Evolutionary conservation across 108 stramenopile species (phyloP).

Genomic region (Nitzschia putrida): DNA sequence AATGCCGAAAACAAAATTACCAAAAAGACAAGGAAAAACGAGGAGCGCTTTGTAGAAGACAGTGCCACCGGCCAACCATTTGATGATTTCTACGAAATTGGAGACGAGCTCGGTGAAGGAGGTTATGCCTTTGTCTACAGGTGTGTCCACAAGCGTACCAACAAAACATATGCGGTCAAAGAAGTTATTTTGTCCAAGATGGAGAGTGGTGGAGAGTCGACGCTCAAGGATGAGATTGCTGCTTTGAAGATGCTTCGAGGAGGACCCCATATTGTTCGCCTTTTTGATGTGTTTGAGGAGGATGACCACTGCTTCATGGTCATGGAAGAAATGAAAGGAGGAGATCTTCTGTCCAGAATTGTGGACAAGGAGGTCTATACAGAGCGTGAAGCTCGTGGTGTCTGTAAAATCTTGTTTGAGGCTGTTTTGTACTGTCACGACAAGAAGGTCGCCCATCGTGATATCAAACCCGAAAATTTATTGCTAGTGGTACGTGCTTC

Average conservation of each 20-base stretch:
- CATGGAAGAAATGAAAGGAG: constrained; percentile 77
- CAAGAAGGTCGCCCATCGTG: constrained; percentile 69
- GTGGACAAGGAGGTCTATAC: constrained; percentile 88
- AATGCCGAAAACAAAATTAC: constrained; percentile 24
- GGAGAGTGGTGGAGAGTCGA: constrained; percentile 37
- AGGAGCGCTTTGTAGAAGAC: constrained; percentile 38
- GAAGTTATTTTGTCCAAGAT: constrained; percentile 56
- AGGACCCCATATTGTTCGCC: constrained; percentile 72
- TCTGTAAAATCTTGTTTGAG: constrained; percentile 77
- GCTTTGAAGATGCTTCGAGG: constrained; percentile 61
- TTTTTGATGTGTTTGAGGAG: constrained; percentile 68
- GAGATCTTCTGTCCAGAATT: constrained; percentile 92
- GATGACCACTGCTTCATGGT: constrained; percentile 63
- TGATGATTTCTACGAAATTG: constrained; percentile 47
- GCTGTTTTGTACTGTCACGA: constrained; percentile 80
- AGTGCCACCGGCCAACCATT: constrained; percentile 44
- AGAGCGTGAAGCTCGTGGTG: constrained; percentile 89
- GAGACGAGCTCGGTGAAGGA: constrained; percentile 68
- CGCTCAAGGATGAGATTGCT: constrained; percentile 65
- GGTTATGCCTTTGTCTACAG: constrained; percentile 68
- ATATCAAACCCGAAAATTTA: constrained; percentile 91
- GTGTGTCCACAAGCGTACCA: constrained; percentile 50
- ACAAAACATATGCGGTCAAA: constrained; percentile 60
- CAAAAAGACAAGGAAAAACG: constrained; percentile 25
- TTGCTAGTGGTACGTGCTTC: constrained; percentile 57